Conservation (phyloP, 805 yeast genomes). For the Saccharomycopsis selenospora region DNA sequence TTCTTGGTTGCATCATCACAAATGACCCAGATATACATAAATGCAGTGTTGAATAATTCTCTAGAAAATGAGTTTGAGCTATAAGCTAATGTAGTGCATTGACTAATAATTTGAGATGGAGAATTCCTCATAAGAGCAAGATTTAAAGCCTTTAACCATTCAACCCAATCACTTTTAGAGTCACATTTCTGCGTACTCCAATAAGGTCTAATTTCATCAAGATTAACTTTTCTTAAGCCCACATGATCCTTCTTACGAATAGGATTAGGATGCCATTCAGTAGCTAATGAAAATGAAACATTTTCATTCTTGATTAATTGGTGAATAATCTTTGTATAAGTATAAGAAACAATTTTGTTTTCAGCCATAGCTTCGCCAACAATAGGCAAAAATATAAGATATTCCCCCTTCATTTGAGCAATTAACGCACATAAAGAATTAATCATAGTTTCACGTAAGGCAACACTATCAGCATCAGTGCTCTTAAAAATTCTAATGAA, state of each 20-base stretch:
- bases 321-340: conserved; percentile 74
- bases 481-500: conserved; percentile 56
- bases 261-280: conserved; percentile 15
- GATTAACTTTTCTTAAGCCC: conserved; percentile 34
- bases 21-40: conserved; percentile 94
- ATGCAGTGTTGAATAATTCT: conserved; percentile 88
- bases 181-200: conserved; percentile 91
- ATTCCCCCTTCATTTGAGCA: conserved; percentile 77
- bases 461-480: conserved; percentile 38
- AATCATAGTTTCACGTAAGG: conserved; percentile 56
- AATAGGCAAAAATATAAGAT: conserved; percentile 77
- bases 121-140: conserved; percentile 84
- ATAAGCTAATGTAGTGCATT: conserved; percentile 84
- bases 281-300: conserved; percentile 19
- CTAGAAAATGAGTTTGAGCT: conserved; percentile 82
- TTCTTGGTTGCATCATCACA: conserved; percentile 83
- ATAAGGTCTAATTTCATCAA: conserved; percentile 59
- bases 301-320: conserved; percentile 80
- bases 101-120: conserved; percentile 89
- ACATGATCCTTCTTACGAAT: conserved; percentile 10
- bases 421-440: conserved; percentile 73
- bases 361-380: conserved; percentile 59
- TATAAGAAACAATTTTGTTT: conserved; percentile 59
- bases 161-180: conserved; percentile 95
- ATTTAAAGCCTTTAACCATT: conserved; percentile 85